Percentiles rank a stretch among this genome's conserved stretches.
These are phyloP conservation scores for Camillea tinctor DNA, from an alignment of 2,329 filamentous ascomycete genomes.

Conservation along the genomic window DNA sequence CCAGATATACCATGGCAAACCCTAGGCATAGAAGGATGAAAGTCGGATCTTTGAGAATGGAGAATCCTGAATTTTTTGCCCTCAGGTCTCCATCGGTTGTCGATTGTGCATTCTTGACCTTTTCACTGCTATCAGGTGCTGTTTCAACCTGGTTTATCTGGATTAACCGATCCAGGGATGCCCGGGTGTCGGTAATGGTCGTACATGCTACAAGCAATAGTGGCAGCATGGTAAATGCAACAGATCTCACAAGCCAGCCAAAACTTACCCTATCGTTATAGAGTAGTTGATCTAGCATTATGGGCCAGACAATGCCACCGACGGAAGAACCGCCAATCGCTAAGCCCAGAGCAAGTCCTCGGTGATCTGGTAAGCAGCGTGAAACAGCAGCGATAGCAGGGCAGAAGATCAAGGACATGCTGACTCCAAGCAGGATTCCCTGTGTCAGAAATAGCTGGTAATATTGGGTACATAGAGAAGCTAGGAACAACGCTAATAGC, in stretches of 20 bases:
- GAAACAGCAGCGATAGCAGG: slow-evolving; percentile 23
- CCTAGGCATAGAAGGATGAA: slow-evolving; percentile 30
- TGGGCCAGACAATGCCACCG: slow-evolving; percentile 35
- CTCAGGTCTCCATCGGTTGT: background rate
- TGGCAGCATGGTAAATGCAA: slow-evolving; percentile 41
- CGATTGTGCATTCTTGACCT: background rate
- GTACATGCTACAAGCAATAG: slow-evolving; percentile 32
- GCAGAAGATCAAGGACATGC: slow-evolving; percentile 21
- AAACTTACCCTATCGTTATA: slow-evolving; percentile 28
- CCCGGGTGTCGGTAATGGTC: slow-evolving; percentile 17
- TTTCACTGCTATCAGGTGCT: background rate
- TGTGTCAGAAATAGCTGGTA: slow-evolving; percentile 35
- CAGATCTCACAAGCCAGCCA: slow-evolving; percentile 29
- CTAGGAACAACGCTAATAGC: slow-evolving; percentile 30
- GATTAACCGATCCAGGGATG: background rate
- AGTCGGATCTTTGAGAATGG: slow-evolving; percentile 19
- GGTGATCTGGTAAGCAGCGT: slow-evolving; percentile 23
- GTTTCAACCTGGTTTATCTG: slow-evolving; percentile 2
- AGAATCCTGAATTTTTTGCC: slow-evolving; percentile 3
- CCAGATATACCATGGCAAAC: slow-evolving; percentile 37
- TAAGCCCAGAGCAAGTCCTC: slow-evolving; percentile 20
- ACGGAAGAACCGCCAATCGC: slow-evolving; percentile 30
- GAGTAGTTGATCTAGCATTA: slow-evolving; percentile 30
- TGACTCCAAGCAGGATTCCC: slow-evolving; percentile 23
- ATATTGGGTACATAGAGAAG: slow-evolving; percentile 30